Percentiles rank a stretch among this genome's conserved stretches.
phyloP scores from a whole-genome alignment of 345 rosid genomes.

The Noccaea caerulescens region DNA sequence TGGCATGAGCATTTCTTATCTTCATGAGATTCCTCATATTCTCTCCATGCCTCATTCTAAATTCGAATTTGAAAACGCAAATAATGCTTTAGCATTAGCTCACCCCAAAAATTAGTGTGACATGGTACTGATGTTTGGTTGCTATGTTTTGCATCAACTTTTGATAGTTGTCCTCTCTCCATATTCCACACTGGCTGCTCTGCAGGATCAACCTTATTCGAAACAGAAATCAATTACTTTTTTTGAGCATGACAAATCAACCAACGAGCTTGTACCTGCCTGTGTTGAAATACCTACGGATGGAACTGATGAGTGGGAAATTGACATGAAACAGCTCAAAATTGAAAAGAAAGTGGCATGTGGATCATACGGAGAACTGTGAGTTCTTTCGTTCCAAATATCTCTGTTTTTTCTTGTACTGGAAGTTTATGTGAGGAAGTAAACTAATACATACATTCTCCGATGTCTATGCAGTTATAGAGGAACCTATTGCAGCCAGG shows the following conservation, averaged over 20 bases:
- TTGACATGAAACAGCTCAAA: constrained; percentile 74
- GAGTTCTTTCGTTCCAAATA: constrained; percentile 44
- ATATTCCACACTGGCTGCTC: constrained; percentile 47
- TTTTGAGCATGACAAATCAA: constrained; percentile 50
- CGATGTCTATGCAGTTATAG: constrained; percentile 62
- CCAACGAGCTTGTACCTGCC: constrained; percentile 53
- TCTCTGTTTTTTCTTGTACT: background rate
- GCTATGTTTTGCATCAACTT: constrained; percentile 36
- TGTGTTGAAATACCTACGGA: constrained; percentile 85
- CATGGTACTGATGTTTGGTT: constrained; percentile 26
- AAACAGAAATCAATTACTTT: constrained; percentile 53
- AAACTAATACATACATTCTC: background rate
- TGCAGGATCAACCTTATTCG: constrained; percentile 63
- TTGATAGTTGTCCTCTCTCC: constrained; percentile 34
- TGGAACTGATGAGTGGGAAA: constrained; percentile 98
- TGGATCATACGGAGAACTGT: constrained; percentile 91
- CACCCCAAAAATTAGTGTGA: constrained; percentile 11
- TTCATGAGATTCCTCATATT: constrained; percentile 13
- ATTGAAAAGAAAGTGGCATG: constrained; percentile 79
- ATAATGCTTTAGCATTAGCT: constrained; percentile 25
- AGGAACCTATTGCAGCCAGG: constrained; percentile 94
- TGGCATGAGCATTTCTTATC: constrained; percentile 3
- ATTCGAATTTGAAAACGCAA: constrained; percentile 27
- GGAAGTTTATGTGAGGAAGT: background rate
- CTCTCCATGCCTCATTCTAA: constrained; percentile 6